Evolutionary conservation across 495 filamentous ascomycete genomes (phyloP), one percentile per base, ranked within the genome.

Genomic region (Hypoxylon subgilvum): DNA sequence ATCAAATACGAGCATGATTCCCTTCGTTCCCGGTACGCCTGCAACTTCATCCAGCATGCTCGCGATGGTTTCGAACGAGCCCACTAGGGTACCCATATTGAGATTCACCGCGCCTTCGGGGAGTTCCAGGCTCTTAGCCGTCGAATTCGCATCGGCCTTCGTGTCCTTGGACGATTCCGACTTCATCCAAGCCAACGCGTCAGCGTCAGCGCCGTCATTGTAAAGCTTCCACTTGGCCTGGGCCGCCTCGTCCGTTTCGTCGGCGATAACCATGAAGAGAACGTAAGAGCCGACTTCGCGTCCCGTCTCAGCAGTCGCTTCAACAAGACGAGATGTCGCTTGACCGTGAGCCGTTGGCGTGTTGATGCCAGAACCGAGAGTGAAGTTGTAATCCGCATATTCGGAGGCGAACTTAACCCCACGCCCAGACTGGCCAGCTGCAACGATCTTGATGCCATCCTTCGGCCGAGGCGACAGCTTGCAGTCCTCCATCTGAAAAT

Each of bases 401-500:
- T 67, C 7, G 14, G 65, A 59, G 5, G 69, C 67, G 35, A 72
- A 72, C 52, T 72, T 65, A 52, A 72, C 35, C 1, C 69, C 69
- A 9, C 62, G 38, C 1, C 62, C 67, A 25, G 64, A 68, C 50
- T 69, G 63, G 8, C 57, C 57, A 3, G 57, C 57, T 3, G 69
- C 69, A 13, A 72, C 53, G 28, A 72, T 61, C 13, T 66, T 41
- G 30, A 70, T 60, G 13, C 57, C 56, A 1, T 57, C 28, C 8
- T 59, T 64, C n/a, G 69, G 69, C 9, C 60, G 61, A 9, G 69
- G 69, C 0, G 59, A 68, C 40, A 72, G 53, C 51, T 68, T 70
- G 57, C 69, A 72, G 42, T 72, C 67, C 0, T 62, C 57, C 67
- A 72, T 72, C 25, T 61, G 54, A 62, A 72, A 72, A 19, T 72